phyloP scores from a whole-genome alignment of 108 stramenopile genomes.

The Schizochytrium sp. region DNA sequence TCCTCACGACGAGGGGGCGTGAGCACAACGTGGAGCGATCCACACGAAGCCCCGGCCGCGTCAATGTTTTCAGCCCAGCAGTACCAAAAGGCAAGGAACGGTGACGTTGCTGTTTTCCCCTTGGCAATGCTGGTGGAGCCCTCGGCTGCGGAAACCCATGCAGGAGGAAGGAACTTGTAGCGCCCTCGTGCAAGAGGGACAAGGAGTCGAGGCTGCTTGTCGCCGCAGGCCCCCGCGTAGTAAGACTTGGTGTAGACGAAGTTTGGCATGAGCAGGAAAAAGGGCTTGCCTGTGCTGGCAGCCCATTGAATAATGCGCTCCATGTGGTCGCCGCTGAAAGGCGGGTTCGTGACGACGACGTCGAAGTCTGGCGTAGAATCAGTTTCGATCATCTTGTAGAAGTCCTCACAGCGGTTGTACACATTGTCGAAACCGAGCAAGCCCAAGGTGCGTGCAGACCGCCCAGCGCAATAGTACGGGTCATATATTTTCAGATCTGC shows the following conservation, averaged over 20 bases:
- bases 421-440: conserved; percentile 74
- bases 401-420: conserved; percentile 62
- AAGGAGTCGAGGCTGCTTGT: background rate
- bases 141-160: background rate
- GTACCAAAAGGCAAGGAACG: background rate
- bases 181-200: background rate
- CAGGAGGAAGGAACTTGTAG: background rate
- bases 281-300: conserved; percentile 40
- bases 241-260: conserved; percentile 75
- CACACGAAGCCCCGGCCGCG: background rate
- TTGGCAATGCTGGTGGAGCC: background rate
- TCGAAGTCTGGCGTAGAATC: conserved; percentile 58
- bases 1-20: background rate
- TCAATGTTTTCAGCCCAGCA: background rate
- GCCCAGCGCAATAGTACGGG: conserved; percentile 92
- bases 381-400: conserved; percentile 29
- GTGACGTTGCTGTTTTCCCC: background rate
- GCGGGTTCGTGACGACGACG: conserved; percentile 85
- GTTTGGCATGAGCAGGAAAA: conserved; percentile 65
- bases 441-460: conserved; percentile 56
- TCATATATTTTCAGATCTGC: conserved; percentile 66
- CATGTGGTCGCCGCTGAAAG: conserved; percentile 83
- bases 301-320: conserved; percentile 57
- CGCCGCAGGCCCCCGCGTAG: conserved; percentile 23
- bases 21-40: background rate